phyloP scores from a whole-genome alignment of 495 filamentous ascomycete genomes.

The Podospora tetraspora region DNA sequence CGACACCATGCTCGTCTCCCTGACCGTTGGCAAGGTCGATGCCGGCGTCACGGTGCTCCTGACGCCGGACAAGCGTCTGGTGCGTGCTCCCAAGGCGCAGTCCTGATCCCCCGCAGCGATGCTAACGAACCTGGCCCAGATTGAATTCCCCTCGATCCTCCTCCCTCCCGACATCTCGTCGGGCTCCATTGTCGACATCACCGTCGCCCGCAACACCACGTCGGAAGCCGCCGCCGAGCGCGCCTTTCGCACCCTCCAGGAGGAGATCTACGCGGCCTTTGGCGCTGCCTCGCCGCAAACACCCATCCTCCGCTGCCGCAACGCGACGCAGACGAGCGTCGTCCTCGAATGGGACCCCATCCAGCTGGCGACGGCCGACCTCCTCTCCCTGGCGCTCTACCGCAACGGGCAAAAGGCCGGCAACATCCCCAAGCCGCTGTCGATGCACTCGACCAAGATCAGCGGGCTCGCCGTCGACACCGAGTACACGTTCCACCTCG shows the following conservation, averaged over 20 bases:
- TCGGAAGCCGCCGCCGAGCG: slow-evolving; percentile 69
- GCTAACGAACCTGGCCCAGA: slow-evolving; percentile 48
- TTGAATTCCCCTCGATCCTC: slow-evolving; percentile 97
- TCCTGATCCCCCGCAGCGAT: neutral
- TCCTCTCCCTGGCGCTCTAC: slow-evolving; percentile 82
- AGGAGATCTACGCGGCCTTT: slow-evolving; percentile 79
- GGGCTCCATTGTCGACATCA: slow-evolving; percentile 96
- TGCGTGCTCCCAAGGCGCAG: slow-evolving; percentile 38
- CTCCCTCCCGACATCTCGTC: slow-evolving; percentile 90
- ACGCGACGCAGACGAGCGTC: slow-evolving; percentile 93
- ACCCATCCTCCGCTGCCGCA: slow-evolving; percentile 81
- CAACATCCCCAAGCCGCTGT: slow-evolving; percentile 77
- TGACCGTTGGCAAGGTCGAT: slow-evolving; percentile 99
- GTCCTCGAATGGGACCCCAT: slow-evolving; percentile 98
- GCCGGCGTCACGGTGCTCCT: slow-evolving; percentile 95
- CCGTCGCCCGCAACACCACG: slow-evolving; percentile 76
- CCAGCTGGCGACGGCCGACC: slow-evolving; percentile 81
- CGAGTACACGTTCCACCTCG: slow-evolving; percentile 90
- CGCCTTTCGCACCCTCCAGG: slow-evolving; percentile 76
- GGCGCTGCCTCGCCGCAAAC: slow-evolving; percentile 71
- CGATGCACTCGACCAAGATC: slow-evolving; percentile 92
- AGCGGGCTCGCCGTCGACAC: slow-evolving; percentile 93
- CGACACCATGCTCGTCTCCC: slow-evolving; percentile 79
- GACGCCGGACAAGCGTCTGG: slow-evolving; percentile 93
- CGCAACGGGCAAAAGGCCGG: slow-evolving; percentile 95